phyloP scores from a whole-genome alignment of 148 eudicot genomes.

The Drosera capensis region DNA sequence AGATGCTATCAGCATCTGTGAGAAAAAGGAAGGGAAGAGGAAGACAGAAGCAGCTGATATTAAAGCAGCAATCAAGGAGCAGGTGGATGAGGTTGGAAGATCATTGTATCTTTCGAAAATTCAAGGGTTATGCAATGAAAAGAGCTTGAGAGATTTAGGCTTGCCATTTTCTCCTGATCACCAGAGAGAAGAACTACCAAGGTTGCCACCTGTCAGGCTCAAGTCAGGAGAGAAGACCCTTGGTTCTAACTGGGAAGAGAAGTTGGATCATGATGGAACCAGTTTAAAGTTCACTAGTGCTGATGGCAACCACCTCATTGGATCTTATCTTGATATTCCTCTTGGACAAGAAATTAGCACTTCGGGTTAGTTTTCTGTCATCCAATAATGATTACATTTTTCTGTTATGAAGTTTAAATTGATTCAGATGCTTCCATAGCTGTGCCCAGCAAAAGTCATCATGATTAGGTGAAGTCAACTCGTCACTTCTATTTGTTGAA shows the following conservation, averaged over 20 bases:
- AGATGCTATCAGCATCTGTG: constrained; percentile 18
- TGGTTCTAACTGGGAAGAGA: constrained; percentile 64
- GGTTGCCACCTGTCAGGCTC: constrained; percentile 79
- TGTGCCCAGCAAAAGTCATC: not conserved
- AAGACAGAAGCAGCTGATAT: constrained; percentile 32
- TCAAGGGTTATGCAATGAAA: constrained; percentile 36
- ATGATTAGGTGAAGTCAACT: not conserved
- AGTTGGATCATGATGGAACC: constrained; percentile 52
- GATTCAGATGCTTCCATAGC: not conserved
- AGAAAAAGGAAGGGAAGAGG: constrained; percentile 34
- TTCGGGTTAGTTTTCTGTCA: constrained; percentile 37
- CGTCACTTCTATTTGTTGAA: not conserved
- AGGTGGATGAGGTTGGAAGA: constrained; percentile 85
- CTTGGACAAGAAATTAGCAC: constrained; percentile 78
- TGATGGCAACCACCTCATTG: constrained; percentile 55
- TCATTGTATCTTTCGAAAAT: constrained; percentile 54
- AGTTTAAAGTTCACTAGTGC: constrained; percentile 31
- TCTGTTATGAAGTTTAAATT: not conserved
- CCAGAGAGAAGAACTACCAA: constrained; percentile 77
- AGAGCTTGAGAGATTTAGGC: constrained; percentile 29
- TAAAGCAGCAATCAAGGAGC: constrained; percentile 60
- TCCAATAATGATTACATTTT: not conserved
- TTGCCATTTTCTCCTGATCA: constrained; percentile 34
- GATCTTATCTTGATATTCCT: constrained; percentile 89
- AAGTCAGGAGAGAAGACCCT: constrained; percentile 64